These are phyloP conservation scores for Neckera pumila DNA, from an alignment of 225 moss, liverwort and hornwort species.

Conservation along the genomic window DNA sequence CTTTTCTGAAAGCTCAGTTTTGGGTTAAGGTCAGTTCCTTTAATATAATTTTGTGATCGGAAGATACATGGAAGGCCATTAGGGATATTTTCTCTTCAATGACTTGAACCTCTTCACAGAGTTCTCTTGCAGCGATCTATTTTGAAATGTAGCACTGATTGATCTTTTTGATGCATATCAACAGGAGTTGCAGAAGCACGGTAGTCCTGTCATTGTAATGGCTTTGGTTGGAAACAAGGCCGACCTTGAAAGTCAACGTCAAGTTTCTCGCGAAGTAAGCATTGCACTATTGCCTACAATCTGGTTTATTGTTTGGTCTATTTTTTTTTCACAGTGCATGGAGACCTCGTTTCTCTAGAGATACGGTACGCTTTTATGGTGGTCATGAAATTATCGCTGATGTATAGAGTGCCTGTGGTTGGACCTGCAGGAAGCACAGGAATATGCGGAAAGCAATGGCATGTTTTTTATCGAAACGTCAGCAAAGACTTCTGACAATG, in stretches of 20 bases:
- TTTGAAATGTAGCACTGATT: background rate
- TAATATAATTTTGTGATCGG: background rate
- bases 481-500: slow-evolving; percentile 87
- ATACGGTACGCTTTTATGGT: no score
- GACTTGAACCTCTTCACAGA: background rate
- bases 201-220: slow-evolving; percentile 82
- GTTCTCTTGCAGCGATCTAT: background rate
- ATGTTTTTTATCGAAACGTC: slow-evolving; percentile 98
- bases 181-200: slow-evolving; percentile 90
- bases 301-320: background rate
- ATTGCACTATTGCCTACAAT: background rate
- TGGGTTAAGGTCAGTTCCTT: slow-evolving; percentile 69
- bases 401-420: background rate
- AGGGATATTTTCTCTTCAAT: background rate
- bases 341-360: background rate
- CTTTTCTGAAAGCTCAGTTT: slow-evolving; percentile 89
- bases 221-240: slow-evolving; percentile 94
- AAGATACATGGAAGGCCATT: background rate
- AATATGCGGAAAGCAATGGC: slow-evolving; percentile 81
- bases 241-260: slow-evolving; percentile 69
- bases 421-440: slow-evolving; percentile 55
- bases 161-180: background rate
- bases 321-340: background rate
- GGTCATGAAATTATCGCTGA: background rate
- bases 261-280: slow-evolving; percentile 65